Conservation (phyloP, 208 protist genomes). For the Phytomonas sp. region DNA sequence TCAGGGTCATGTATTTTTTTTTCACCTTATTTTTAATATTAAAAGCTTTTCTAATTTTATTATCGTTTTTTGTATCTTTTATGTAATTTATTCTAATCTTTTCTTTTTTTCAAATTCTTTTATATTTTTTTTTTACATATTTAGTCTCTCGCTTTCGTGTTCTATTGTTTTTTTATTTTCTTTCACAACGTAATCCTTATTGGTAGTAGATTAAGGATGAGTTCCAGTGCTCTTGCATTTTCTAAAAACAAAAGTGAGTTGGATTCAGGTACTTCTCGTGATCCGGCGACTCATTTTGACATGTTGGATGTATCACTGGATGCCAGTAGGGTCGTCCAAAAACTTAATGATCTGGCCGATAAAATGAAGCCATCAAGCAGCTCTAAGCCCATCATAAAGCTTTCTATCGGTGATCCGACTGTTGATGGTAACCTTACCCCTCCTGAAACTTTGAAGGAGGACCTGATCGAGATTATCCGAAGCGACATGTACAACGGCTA, state of each 20-base stretch:
- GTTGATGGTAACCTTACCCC: slow-evolving; percentile 65
- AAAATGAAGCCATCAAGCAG: slow-evolving; percentile 62
- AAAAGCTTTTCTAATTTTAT: slow-evolving; percentile 4
- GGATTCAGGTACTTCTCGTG: slow-evolving; percentile 1
- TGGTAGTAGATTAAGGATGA: too few relatives aligned
- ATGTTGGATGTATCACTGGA: slow-evolving; percentile 25
- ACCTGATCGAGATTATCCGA: slow-evolving; percentile 41
- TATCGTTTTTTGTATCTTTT: slow-evolving; percentile 16
- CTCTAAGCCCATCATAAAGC: slow-evolving; percentile 28
- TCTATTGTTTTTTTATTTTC: slow-evolving; percentile 9
- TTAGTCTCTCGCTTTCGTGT: not conserved
- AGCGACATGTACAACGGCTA: slow-evolving; percentile 69
- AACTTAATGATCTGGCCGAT: slow-evolving; percentile 77
- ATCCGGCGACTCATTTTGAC: not conserved
- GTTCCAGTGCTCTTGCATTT: not conserved
- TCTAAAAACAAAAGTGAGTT: not conserved
- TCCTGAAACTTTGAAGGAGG: slow-evolving; percentile 31
- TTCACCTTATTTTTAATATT: slow-evolving; percentile 7
- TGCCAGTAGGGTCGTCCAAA: slow-evolving; percentile 62
- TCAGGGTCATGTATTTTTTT: slow-evolving; percentile 7
- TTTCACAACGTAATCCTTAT: too few relatives aligned
- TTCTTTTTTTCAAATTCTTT: slow-evolving; percentile 7
- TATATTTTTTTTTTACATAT: slow-evolving; percentile 14
- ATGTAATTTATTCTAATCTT: not conserved
- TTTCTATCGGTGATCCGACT: slow-evolving; percentile 71